Evolutionary conservation across 2,329 filamentous ascomycete species (phyloP).

Genomic region (Xylariaceae sp.): DNA sequence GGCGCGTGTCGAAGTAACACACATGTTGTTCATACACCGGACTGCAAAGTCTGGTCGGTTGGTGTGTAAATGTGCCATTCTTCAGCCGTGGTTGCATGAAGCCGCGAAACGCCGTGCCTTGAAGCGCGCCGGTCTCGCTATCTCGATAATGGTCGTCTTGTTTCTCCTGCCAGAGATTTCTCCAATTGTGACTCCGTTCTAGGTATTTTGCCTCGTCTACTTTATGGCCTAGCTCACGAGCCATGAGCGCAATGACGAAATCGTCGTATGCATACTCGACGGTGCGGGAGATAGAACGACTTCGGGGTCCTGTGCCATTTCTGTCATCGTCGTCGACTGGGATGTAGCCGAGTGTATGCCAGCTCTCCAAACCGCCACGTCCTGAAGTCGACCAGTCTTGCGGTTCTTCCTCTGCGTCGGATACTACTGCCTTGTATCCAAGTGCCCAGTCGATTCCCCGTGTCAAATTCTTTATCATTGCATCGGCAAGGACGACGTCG

Average conservation of each 20-base stretch:
- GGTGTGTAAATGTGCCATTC: conserved; percentile 64
- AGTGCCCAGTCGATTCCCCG: conserved; percentile 63
- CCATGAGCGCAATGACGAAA: conserved; percentile 64
- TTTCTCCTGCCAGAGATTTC: conserved; percentile 56
- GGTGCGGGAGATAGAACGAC: conserved; percentile 67
- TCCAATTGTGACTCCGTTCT: conserved; percentile 62
- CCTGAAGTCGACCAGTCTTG: conserved; percentile 65
- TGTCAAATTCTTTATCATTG: conserved; percentile 64
- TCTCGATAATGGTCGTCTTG: conserved; percentile 34
- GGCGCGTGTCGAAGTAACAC: conserved; percentile 44
- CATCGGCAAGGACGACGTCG: conserved; percentile 67
- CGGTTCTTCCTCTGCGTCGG: conserved; percentile 67
- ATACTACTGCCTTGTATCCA: conserved; percentile 68
- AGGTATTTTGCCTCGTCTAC: conserved; percentile 59
- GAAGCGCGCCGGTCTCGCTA: conserved; percentile 12
- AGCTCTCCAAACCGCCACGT: conserved; percentile 65
- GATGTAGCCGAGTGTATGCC: conserved; percentile 68
- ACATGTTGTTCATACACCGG: conserved; percentile 45
- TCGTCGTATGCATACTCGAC: conserved; percentile 81
- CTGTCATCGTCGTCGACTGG: conserved; percentile 64
- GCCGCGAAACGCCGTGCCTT: conserved; percentile 54
- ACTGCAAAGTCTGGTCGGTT: conserved; percentile 62
- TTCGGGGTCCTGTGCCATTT: conserved; percentile 60
- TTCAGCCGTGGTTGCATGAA: conserved; percentile 66
- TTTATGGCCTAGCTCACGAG: conserved; percentile 50